phyloP scores from a whole-genome alignment of 495 filamentous ascomycete species.

The Aspergillus kassunensis region DNA sequence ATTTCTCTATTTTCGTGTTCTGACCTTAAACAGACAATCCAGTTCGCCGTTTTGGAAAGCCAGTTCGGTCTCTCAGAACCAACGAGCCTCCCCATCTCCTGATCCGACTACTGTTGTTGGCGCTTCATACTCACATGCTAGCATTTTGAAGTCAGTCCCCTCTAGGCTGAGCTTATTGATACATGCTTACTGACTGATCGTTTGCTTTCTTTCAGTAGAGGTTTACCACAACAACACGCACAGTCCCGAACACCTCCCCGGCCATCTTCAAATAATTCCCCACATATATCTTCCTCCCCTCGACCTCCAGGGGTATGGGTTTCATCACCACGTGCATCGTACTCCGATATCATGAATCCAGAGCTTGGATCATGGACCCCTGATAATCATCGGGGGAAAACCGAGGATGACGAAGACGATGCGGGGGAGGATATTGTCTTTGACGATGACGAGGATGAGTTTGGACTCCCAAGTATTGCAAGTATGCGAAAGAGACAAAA shows the following conservation, averaged over 20 bases:
- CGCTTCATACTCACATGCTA: slow-evolving; percentile 93
- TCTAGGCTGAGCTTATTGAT: not conserved
- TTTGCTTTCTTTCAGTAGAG: slow-evolving; percentile 35
- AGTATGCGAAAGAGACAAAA: slow-evolving; percentile 74
- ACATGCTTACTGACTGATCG: slow-evolving; percentile 16
- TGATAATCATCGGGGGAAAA: slow-evolving; percentile 38
- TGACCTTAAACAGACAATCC: slow-evolving; percentile 51
- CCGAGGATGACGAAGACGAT: slow-evolving; percentile 43
- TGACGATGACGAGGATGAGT: slow-evolving; percentile 90
- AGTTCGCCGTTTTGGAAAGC: slow-evolving; percentile 89
- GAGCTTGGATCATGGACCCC: slow-evolving; percentile 75
- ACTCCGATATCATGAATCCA: slow-evolving; percentile 69
- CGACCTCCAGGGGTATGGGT: slow-evolving; percentile 48
- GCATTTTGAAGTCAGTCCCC: slow-evolving; percentile 78
- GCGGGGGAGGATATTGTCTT: slow-evolving; percentile 69
- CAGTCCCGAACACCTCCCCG: slow-evolving; percentile 62
- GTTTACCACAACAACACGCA: slow-evolving; percentile 47
- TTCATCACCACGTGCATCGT: slow-evolving; percentile 64
- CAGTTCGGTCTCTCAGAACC: slow-evolving; percentile 40
- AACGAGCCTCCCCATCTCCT: slow-evolving; percentile 45
- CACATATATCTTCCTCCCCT: slow-evolving; percentile 50
- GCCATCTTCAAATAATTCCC: slow-evolving; percentile 33
- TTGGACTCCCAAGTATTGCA: slow-evolving; percentile 84
- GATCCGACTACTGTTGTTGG: slow-evolving; percentile 82
- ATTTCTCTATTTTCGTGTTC: not conserved